These are phyloP conservation scores for Umbelopsis vinacea DNA, from an alignment of 192 early-diverging fungal genomes.

Conservation along the genomic window DNA sequence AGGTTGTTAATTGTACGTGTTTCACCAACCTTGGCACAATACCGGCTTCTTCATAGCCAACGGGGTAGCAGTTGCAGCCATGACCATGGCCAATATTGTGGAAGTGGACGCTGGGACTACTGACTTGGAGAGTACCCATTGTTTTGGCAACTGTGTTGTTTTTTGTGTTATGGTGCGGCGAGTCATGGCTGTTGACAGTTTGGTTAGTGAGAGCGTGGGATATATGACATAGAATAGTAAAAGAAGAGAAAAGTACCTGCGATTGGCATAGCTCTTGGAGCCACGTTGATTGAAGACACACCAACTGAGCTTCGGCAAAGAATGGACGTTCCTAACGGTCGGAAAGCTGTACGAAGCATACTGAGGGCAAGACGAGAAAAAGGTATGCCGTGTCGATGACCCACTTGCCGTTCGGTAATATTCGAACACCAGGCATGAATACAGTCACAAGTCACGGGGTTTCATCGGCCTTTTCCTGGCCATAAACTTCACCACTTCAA, in stretches of 20 bases:
- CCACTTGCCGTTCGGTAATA: not conserved
- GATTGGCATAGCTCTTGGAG: not conserved
- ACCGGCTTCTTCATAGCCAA: conserved; percentile 16
- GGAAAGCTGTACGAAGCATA: conserved; percentile 8
- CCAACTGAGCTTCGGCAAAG: not conserved
- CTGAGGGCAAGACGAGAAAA: not conserved
- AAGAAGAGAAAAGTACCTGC: not conserved
- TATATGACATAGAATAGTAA: not conserved
- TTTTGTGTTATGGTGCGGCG: not conserved
- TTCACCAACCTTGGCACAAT: conserved; percentile 25
- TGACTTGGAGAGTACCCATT: not conserved
- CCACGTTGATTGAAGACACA: not conserved
- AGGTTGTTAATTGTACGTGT: not conserved
- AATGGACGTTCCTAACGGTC: not conserved
- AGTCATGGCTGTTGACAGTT: not conserved
- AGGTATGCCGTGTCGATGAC: not conserved
- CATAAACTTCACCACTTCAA: too few relatives aligned
- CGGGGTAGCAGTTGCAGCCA: not conserved
- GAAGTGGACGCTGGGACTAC: not conserved
- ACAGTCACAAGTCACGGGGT: not conserved
- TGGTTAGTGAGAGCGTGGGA: too few relatives aligned
- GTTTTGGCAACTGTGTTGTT: not conserved
- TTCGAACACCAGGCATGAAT: not conserved
- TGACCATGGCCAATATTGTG: not conserved
- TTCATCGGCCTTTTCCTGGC: too few relatives aligned